A percentile compares a stretch with the other conserved stretches of the same genome.
These are phyloP conservation scores for Aspergillus homomorphus DNA, from an alignment of 495 filamentous ascomycete genomes.

Conservation along the genomic window DNA sequence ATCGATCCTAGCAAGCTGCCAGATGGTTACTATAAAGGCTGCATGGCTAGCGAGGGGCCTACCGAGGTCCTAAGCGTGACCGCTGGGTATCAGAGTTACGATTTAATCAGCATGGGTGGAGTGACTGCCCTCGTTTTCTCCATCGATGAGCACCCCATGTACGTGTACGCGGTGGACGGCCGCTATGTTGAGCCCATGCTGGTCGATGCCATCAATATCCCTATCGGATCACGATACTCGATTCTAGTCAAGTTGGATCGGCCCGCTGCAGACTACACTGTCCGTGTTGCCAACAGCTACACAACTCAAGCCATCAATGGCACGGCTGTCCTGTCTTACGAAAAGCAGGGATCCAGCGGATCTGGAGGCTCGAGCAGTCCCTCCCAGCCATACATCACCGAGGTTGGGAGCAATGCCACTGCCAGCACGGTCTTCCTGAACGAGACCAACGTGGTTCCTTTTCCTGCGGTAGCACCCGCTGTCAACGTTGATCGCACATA, in stretches of 20 bases:
- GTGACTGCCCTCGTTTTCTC: slow-evolving; percentile 29
- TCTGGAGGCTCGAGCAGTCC: neutral
- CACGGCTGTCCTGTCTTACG: slow-evolving; percentile 31
- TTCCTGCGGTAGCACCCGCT: slow-evolving; percentile 39
- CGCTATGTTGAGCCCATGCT: slow-evolving; percentile 36
- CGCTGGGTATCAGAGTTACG: slow-evolving; percentile 26
- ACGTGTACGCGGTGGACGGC: slow-evolving; percentile 44
- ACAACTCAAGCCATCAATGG: slow-evolving; percentile 35
- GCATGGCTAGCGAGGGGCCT: slow-evolving; percentile 26
- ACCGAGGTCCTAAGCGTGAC: slow-evolving; percentile 32
- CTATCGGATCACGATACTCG: slow-evolving; percentile 37
- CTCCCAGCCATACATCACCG: slow-evolving; percentile 40
- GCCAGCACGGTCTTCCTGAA: slow-evolving; percentile 37
- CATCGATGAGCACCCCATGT: slow-evolving; percentile 44
- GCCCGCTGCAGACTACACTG: slow-evolving; percentile 33
- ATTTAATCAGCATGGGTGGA: slow-evolving; percentile 34
- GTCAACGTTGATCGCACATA: slow-evolving; percentile 36
- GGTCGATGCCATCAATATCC: slow-evolving; percentile 35
- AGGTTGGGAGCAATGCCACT: slow-evolving; percentile 34
- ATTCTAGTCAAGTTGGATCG: slow-evolving; percentile 37
- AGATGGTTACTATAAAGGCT: slow-evolving; percentile 20
- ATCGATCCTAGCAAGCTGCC: slow-evolving; percentile 6
- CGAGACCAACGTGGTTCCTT: slow-evolving; percentile 38
- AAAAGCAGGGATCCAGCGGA: neutral
- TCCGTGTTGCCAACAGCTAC: slow-evolving; percentile 34